These are phyloP conservation scores for Thermochaetoides dissita DNA, from an alignment of 2,329 filamentous ascomycete species.

Conservation along the genomic window DNA sequence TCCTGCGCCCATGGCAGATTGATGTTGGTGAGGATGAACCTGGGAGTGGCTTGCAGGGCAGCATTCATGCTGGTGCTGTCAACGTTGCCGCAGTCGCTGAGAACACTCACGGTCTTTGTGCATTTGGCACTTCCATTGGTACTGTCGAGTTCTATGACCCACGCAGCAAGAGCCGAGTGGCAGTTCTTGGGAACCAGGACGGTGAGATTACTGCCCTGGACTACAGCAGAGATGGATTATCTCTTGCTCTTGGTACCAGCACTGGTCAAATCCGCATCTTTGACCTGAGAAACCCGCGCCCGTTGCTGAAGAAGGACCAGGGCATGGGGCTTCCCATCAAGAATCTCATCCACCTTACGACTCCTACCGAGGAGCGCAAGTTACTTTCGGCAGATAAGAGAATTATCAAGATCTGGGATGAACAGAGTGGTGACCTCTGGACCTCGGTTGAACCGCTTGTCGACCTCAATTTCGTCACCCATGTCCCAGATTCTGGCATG, in stretches of 20 bases:
- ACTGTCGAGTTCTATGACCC: constrained; percentile 97
- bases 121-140: constrained; percentile 88
- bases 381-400: constrained; percentile 85
- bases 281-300: constrained; percentile 75
- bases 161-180: constrained; percentile 66
- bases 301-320: constrained; percentile 83
- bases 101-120: constrained; percentile 73
- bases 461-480: constrained; percentile 87
- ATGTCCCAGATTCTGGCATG: constrained; percentile 88
- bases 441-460: constrained; percentile 90
- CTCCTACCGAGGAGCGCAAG: constrained; percentile 65
- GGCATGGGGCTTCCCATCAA: constrained; percentile 89
- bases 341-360: constrained; percentile 61
- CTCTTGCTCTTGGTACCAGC: constrained; percentile 74
- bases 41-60: constrained; percentile 65
- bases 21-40: constrained; percentile 78
- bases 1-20: constrained; percentile 86
- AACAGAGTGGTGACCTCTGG: constrained; percentile 71
- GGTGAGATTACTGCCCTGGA: constrained; percentile 75
- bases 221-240: constrained; percentile 72
- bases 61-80: constrained; percentile 71
- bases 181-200: constrained; percentile 54
- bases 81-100: constrained; percentile 82
- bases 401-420: constrained; percentile 95
- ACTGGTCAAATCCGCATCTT: constrained; percentile 81